phyloP scores from a whole-genome alignment of 306 rosid species.

The Cucumis sativus region DNA sequence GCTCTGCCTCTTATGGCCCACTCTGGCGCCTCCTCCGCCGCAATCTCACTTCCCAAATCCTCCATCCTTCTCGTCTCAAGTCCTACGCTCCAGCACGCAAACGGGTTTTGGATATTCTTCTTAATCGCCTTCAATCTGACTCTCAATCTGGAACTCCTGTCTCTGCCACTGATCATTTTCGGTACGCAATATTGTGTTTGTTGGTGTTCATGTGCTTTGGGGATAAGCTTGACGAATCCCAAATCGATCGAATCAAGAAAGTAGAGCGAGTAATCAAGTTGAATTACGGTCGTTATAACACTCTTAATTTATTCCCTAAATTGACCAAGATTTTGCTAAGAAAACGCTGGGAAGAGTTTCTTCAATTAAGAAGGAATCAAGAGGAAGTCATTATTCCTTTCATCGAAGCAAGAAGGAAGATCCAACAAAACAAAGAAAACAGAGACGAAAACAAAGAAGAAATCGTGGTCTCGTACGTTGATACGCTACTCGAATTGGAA shows the following conservation, averaged over 20 bases:
- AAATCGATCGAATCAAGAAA: slow-evolving; percentile 4
- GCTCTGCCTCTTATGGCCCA: too few species aligned
- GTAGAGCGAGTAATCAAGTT: slow-evolving; percentile 13
- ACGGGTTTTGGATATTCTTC: slow-evolving; percentile 7
- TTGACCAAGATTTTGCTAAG: slow-evolving; percentile 30
- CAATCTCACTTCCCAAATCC: too few species aligned
- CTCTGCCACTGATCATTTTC: background rate
- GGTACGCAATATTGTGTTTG: background rate
- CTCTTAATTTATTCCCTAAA: slow-evolving; percentile 27
- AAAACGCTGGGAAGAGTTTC: slow-evolving; percentile 22
- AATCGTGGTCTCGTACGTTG: background rate
- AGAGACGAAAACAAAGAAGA: background rate
- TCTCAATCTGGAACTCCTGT: background rate
- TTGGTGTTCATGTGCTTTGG: slow-evolving; percentile 7
- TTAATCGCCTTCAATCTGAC: background rate
- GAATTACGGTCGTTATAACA: slow-evolving; percentile 28
- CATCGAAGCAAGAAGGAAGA: background rate
- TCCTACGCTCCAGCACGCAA: background rate
- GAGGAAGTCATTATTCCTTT: background rate
- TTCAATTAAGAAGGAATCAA: background rate
- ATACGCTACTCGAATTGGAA: background rate
- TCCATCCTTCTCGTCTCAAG: too few species aligned
- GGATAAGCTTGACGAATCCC: background rate
- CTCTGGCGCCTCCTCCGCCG: too few species aligned
- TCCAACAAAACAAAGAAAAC: background rate